phyloP scores from a whole-genome alignment of 164 flowering plant species.

The Cinnamomum micranthum region DNA sequence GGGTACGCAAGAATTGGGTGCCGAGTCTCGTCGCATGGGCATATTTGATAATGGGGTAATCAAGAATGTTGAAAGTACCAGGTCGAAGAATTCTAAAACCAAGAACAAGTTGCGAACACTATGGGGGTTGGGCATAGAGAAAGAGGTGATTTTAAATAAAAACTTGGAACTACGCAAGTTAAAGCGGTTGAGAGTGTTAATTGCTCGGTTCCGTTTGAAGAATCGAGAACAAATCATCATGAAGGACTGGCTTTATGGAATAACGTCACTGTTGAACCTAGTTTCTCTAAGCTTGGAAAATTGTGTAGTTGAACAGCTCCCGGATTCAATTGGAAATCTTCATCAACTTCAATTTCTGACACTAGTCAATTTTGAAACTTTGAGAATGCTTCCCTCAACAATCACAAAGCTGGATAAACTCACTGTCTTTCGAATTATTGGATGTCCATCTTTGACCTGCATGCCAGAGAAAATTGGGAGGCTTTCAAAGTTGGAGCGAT shows the following conservation, averaged over 20 bases:
- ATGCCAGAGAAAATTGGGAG: constrained; percentile 1
- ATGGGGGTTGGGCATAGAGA: background rate
- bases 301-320: background rate
- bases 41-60: background rate
- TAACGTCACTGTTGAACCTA: background rate
- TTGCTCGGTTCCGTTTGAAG: background rate
- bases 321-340: background rate
- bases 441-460: background rate
- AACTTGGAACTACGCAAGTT: background rate
- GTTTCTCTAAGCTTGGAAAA: background rate
- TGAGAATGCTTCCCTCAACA: background rate
- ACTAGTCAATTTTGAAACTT: no score
- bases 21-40: background rate
- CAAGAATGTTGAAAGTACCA: background rate
- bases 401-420: background rate
- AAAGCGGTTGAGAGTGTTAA: background rate
- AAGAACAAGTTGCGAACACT: background rate
- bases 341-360: background rate
- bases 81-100: background rate
- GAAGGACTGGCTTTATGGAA: background rate
- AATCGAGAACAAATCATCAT: background rate
- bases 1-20: no score
- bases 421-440: background rate
- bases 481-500: background rate
- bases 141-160: background rate